Base-by-base conservation (phyloP, 2,329 filamentous ascomycete genomes). In the Rutstroemia sp. region DNA sequence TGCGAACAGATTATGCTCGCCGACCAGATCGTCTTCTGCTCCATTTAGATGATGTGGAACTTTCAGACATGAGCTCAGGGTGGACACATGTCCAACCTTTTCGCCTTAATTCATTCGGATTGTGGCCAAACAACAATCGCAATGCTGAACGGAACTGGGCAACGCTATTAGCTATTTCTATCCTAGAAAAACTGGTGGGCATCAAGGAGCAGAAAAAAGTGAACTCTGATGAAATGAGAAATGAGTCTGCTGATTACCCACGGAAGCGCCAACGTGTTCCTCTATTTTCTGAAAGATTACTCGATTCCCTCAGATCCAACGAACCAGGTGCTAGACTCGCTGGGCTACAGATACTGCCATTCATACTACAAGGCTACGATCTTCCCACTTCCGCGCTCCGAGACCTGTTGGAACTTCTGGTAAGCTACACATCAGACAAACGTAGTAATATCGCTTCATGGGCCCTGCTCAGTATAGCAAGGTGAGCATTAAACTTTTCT, bases 381-480 rank as follows among this genome's bases (percentile, higher is more conserved):
- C 67, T 81, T 1, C 70, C 75, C 3, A 63, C 72, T 34, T 78
- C 84, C 34, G 79, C 82, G 10, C 72, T 86, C 25, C 70, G 72
- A 5, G 75, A 77, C 0, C 69, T 86, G 4, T 67, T 94, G 2
- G 75, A 78, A 8, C 78, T 80, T 45, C 72, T 95, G 16, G 72
- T 77, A 16, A 70, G 73, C 10, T 77, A 79, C 53, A 81, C 87
- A 45, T 77, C 81, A 9, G 87, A 94, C 66, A 92, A 95, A 65
- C 84, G 87, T 62, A 72, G 74, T 14, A 71, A 72, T 8, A 74
- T 86, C 42, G 81, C 85, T 7, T 89, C 85, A 0, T 99, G 94
- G 94, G 86, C 90, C 18, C 83, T 95, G 75, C 71, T 96, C 52
- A 86, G 85, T n/a, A 82, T 90, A 67, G 78, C 89, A 60, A 89